phyloP scores from a whole-genome alignment of 352 stramenopile species.

The Peronospora farinosa region DNA sequence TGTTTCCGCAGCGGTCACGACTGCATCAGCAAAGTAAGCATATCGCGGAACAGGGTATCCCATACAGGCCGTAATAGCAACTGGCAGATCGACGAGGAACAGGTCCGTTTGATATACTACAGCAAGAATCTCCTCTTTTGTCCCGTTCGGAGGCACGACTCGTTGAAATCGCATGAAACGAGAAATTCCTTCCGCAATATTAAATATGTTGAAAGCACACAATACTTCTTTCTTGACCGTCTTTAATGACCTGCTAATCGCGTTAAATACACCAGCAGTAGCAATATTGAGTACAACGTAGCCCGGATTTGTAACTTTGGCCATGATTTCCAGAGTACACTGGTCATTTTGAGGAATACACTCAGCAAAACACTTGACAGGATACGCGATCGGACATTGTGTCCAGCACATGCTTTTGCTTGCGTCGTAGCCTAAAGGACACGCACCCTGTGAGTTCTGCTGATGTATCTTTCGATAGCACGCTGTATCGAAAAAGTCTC shows the following conservation, averaged over 20 bases:
- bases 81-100: slow-evolving; percentile 31
- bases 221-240: slow-evolving; percentile 3
- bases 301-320: slow-evolving; percentile 23
- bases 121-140: slow-evolving; percentile 24
- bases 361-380: slow-evolving; percentile 42
- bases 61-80: slow-evolving; percentile 29
- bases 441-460: background rate
- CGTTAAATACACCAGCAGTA: slow-evolving; percentile 28
- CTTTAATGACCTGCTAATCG: background rate
- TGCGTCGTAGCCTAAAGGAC: background rate
- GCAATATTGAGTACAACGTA: slow-evolving; percentile 17
- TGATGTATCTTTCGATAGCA: background rate
- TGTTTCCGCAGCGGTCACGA: slow-evolving; percentile 7
- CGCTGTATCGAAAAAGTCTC: slow-evolving; percentile 1
- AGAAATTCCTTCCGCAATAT: background rate
- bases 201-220: background rate
- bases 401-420: slow-evolving; percentile 28
- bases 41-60: slow-evolving; percentile 9
- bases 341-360: slow-evolving; percentile 38
- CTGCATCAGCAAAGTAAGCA: slow-evolving; percentile 7
- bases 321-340: slow-evolving; percentile 28
- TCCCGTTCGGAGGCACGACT: slow-evolving; percentile 16
- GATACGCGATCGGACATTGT: slow-evolving; percentile 37
- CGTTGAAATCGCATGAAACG: background rate
- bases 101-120: slow-evolving; percentile 32